A percentile compares a stretch with the other conserved stretches of the same genome.
These are phyloP conservation scores for Venturia carpophila DNA, from an alignment of 2,329 filamentous ascomycete species.

Conservation along the genomic window DNA sequence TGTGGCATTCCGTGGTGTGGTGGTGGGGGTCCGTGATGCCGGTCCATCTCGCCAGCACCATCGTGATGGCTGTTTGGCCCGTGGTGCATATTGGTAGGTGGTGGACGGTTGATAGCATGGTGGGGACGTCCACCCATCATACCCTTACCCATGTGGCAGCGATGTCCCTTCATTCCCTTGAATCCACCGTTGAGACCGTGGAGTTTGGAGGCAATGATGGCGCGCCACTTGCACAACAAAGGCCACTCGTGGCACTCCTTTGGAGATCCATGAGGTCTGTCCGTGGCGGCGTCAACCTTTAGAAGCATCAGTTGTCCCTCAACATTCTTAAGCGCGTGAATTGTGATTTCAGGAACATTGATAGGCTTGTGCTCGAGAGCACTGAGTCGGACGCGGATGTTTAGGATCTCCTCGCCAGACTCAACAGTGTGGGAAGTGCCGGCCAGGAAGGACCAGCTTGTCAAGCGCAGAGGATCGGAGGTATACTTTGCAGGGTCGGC, in stretches of 20 bases:
- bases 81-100: conserved; percentile 23
- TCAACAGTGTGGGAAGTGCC: conserved; percentile 31
- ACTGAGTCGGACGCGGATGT: conserved; percentile 32
- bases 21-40: conserved; percentile 11
- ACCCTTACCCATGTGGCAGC: conserved; percentile 29
- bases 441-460: conserved; percentile 30
- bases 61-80: conserved; percentile 14
- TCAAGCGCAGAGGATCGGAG: conserved; percentile 26
- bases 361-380: conserved; percentile 29
- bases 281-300: conserved; percentile 26
- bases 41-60: conserved; percentile 6
- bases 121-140: conserved; percentile 22
- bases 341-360: conserved; percentile 28
- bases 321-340: conserved; percentile 32
- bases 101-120: conserved; percentile 21
- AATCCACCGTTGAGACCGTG: conserved; percentile 13
- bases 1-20: conserved; percentile 27
- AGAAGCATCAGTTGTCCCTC: conserved; percentile 33
- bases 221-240: conserved; percentile 37
- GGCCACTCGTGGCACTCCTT: conserved; percentile 27
- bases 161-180: conserved; percentile 29
- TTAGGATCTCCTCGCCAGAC: conserved; percentile 32
- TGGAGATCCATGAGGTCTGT: conserved; percentile 4
- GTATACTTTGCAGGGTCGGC: conserved; percentile 20
- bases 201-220: conserved; percentile 30